Conservation (phyloP, 176 grass and related monocot species). For the Aechmea fasciata region DNA sequence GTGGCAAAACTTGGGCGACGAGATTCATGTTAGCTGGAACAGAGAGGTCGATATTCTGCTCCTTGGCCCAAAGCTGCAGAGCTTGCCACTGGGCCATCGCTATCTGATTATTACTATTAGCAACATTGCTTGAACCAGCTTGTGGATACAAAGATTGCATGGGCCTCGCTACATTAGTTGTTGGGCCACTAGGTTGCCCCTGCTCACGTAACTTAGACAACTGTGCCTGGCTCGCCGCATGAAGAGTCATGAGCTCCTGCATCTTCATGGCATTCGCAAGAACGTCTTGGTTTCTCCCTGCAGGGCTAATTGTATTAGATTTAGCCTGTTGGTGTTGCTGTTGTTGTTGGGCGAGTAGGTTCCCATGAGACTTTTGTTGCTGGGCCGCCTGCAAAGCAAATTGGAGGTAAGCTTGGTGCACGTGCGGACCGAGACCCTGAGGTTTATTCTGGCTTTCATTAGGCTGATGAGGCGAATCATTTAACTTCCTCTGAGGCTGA, state of each 20-base stretch:
- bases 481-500: slow-evolving; percentile 40
- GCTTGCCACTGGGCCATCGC: slow-evolving; percentile 60
- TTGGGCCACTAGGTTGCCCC: slow-evolving; percentile 15
- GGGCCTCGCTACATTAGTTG: slow-evolving; percentile 38
- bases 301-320: slow-evolving; percentile 35
- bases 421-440: slow-evolving; percentile 21
- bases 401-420: slow-evolving; percentile 67
- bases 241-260: slow-evolving; percentile 75
- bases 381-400: slow-evolving; percentile 52
- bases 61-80: slow-evolving; percentile 85
- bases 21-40: slow-evolving; percentile 66
- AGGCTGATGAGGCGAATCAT: neutral
- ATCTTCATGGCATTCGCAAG: slow-evolving; percentile 48
- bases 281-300: slow-evolving; percentile 48
- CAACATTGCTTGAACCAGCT: slow-evolving; percentile 16
- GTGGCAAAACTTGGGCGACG: slow-evolving; percentile 69
- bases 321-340: slow-evolving; percentile 67
- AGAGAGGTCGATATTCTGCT: slow-evolving; percentile 74
- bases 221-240: slow-evolving; percentile 29
- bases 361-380: slow-evolving; percentile 65
- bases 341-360: slow-evolving; percentile 22
- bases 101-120: slow-evolving; percentile 40
- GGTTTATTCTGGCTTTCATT: slow-evolving; percentile 23
- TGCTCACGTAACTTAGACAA: slow-evolving; percentile 36
- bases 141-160: slow-evolving; percentile 37